phyloP scores from a whole-genome alignment of 768 basidiomycete species.

The Lentinula lateritia region DNA sequence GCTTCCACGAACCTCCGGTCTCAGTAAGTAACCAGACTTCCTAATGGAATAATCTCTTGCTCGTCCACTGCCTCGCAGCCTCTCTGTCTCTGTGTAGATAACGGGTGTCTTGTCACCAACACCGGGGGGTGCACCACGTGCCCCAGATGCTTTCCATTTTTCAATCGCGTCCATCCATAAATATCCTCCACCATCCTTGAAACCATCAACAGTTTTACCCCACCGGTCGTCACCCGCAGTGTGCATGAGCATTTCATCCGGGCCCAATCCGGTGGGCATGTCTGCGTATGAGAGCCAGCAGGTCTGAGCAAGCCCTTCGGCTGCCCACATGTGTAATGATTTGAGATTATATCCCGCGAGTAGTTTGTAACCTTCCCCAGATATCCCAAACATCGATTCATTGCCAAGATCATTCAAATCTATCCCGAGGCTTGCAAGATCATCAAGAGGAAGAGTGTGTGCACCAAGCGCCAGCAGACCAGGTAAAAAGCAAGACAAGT shows the following conservation, averaged over 20 bases:
- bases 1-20: slow-evolving; percentile 59
- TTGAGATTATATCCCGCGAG: slow-evolving; percentile 46
- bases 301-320: slow-evolving; percentile 66
- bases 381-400: slow-evolving; percentile 26
- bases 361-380: slow-evolving; percentile 26
- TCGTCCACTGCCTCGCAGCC: slow-evolving; percentile 15
- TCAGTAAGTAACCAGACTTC: slow-evolving; percentile 46
- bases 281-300: slow-evolving; percentile 73
- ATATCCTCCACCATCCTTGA: slow-evolving; percentile 15
- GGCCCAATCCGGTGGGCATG: slow-evolving; percentile 60
- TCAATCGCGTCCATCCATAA: slow-evolving; percentile 48
- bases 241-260: slow-evolving; percentile 50
- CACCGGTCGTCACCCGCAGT: slow-evolving; percentile 15
- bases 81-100: slow-evolving; percentile 24
- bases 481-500: slow-evolving; percentile 74
- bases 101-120: slow-evolving; percentile 36
- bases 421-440: slow-evolving; percentile 43
- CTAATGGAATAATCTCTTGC: slow-evolving; percentile 50
- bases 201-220: slow-evolving; percentile 13
- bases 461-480: slow-evolving; percentile 71
- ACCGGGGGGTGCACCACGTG: slow-evolving; percentile 47
- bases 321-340: slow-evolving; percentile 70
- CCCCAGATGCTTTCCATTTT: slow-evolving; percentile 42
- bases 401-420: slow-evolving; percentile 37
- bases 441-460: slow-evolving; percentile 52